These are phyloP conservation scores for Herpotrichia juniperi DNA, from an alignment of 2,329 filamentous ascomycete species.

Conservation along the genomic window DNA sequence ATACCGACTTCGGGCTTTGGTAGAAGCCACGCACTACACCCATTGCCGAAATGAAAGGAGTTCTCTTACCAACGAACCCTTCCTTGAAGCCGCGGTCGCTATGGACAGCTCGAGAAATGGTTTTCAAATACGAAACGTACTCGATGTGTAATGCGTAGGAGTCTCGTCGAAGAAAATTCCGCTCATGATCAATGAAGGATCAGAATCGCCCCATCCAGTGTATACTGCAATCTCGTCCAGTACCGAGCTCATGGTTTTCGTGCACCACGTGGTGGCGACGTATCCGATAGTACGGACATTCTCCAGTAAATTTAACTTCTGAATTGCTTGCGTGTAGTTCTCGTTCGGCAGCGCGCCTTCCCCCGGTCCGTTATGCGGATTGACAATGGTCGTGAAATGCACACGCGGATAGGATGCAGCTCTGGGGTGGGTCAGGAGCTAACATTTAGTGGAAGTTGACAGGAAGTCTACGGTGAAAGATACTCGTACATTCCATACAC, in stretches of 20 bases:
- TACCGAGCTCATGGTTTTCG: constrained; percentile 23
- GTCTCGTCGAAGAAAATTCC: constrained; percentile 60
- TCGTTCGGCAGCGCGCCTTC: constrained; percentile 48
- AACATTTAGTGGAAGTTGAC: constrained; percentile 2
- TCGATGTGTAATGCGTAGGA: constrained; percentile 34
- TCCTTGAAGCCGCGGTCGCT: constrained; percentile 29
- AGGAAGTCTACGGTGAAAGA: constrained; percentile 5
- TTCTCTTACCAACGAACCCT: constrained; percentile 29
- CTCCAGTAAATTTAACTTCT: constrained; percentile 46
- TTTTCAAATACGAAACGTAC: constrained; percentile 25
- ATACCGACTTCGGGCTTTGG: constrained; percentile 19
- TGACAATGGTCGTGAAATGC: constrained; percentile 59
- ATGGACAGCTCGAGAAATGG: constrained; percentile 21
- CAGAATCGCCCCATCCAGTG: constrained; percentile 50
- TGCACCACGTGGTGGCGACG: constrained; percentile 57
- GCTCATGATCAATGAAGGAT: constrained; percentile 48
- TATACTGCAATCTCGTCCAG: constrained; percentile 53
- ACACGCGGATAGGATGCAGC: constrained; percentile 42
- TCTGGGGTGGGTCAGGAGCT: constrained; percentile 23
- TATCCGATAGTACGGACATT: constrained; percentile 59
- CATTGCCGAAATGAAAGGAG: constrained; percentile 27
- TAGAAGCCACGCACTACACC: constrained; percentile 12
- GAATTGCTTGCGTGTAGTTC: constrained; percentile 52
- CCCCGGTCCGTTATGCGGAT: constrained; percentile 56
- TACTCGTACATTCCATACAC: constrained; percentile 49